Percentiles rank a stretch among this genome's conserved stretches.
These are phyloP conservation scores for Coemansia sp. DNA, from an alignment of 192 early-diverging fungal genomes.

Conservation along the genomic window DNA sequence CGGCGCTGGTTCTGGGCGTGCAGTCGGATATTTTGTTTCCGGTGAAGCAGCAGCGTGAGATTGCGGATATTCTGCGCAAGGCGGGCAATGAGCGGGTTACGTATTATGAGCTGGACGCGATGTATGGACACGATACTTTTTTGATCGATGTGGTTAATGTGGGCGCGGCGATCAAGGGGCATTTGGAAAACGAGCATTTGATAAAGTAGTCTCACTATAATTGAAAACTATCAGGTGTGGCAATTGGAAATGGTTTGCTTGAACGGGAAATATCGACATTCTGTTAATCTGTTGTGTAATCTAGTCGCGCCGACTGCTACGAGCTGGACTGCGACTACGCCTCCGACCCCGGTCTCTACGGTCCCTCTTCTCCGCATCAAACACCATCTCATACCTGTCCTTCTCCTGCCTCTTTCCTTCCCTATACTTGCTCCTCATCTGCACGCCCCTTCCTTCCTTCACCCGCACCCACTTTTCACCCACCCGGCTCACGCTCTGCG, in stretches of 20 bases:
- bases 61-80: conserved; percentile 81
- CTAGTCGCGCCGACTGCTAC: no score
- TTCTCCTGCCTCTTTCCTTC: background rate
- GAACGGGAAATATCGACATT: no score
- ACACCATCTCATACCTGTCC: conserved; percentile 33
- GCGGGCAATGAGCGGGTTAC: conserved; percentile 88
- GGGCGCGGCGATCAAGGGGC: conserved; percentile 93
- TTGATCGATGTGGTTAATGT: conserved; percentile 87
- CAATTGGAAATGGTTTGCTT: no score
- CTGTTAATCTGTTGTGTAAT: no score
- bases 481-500: conserved; percentile 87
- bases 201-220: no score
- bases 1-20: conserved; percentile 89
- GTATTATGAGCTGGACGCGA: conserved; percentile 94
- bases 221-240: no score
- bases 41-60: conserved; percentile 92
- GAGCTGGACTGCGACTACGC: conserved; percentile 12
- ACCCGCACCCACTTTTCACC: conserved; percentile 71
- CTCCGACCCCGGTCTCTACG: background rate
- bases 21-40: conserved; percentile 96
- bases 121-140: conserved; percentile 98
- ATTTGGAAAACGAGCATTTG: conserved; percentile 59
- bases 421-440: conserved; percentile 20
- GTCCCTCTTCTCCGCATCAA: conserved; percentile 16
- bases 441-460: background rate